phyloP scores from a whole-genome alignment of 2,329 filamentous ascomycete genomes.

The Phialocephala subalpina region DNA sequence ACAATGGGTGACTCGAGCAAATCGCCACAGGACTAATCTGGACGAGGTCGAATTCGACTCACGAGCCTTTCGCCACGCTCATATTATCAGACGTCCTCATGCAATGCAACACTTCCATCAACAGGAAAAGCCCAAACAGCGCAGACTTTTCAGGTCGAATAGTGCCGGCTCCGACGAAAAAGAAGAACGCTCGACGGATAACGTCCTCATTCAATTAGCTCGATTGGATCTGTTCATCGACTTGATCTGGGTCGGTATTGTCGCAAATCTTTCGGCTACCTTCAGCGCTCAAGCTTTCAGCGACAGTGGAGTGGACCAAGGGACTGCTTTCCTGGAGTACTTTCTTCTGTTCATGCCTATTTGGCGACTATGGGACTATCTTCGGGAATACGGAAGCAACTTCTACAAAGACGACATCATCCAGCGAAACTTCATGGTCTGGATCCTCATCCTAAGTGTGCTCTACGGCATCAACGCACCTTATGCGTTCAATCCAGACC shows the following conservation, averaged over 20 bases:
- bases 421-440: conserved; percentile 30
- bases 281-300: conserved; percentile 28
- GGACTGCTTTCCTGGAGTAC: conserved; percentile 26
- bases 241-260: conserved; percentile 33
- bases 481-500: conserved; percentile 19
- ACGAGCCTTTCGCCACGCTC: conserved; percentile 9
- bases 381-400: conserved; percentile 26
- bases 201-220: background rate
- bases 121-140: background rate
- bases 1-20: conserved; percentile 2
- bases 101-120: conserved; percentile 14
- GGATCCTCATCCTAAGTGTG: conserved; percentile 32
- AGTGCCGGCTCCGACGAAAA: conserved; percentile 6
- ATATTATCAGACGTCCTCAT: conserved; percentile 18
- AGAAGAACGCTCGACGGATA: conserved; percentile 17
- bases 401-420: conserved; percentile 30
- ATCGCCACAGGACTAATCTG: background rate
- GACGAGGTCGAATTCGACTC: conserved; percentile 4
- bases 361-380: conserved; percentile 31
- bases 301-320: conserved; percentile 14
- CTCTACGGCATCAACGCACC: conserved; percentile 33
- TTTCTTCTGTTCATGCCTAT: conserved; percentile 32
- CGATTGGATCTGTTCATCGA: conserved; percentile 20
- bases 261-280: conserved; percentile 30
- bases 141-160: background rate